phyloP scores from a whole-genome alignment of 2,329 filamentous ascomycete genomes.

The Pseudogymnoascus sp. region DNA sequence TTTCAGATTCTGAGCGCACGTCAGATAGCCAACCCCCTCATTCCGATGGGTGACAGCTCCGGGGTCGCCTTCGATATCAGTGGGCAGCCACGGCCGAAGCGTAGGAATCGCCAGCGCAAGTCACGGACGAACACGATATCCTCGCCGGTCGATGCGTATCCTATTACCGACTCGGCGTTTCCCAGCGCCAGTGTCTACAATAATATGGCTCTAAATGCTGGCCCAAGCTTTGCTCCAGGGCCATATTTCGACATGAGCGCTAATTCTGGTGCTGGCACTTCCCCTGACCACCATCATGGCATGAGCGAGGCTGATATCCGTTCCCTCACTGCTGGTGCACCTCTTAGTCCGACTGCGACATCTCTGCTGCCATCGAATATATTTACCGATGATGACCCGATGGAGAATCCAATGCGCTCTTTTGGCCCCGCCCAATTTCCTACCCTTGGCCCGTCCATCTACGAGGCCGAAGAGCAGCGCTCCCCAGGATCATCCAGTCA shows the following conservation, averaged over 20 bases:
- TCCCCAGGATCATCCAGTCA: slow-evolving; percentile 54
- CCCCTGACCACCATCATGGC: slow-evolving; percentile 30
- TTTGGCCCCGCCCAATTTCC: slow-evolving; percentile 27
- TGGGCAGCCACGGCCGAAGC: slow-evolving; percentile 28
- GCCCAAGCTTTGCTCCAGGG: slow-evolving; percentile 44
- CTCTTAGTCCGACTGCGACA: slow-evolving; percentile 70
- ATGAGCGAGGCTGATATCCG: slow-evolving; percentile 58
- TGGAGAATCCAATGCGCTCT: slow-evolving; percentile 22
- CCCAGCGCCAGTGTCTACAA: slow-evolving; percentile 35
- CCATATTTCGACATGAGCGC: slow-evolving; percentile 35
- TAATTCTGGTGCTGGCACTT: slow-evolving; percentile 24
- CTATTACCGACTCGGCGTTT: slow-evolving; percentile 29
- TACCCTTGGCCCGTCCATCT: slow-evolving; percentile 28
- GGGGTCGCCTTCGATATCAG: slow-evolving; percentile 28
- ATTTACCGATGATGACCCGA: slow-evolving; percentile 53
- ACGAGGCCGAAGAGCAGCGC: slow-evolving; percentile 42
- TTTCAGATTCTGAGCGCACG: slow-evolving; percentile 17
- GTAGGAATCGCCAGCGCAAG: slow-evolving; percentile 33
- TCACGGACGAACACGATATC: slow-evolving; percentile 32
- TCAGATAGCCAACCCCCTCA: slow-evolving; percentile 22
- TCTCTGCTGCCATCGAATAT: slow-evolving; percentile 64
- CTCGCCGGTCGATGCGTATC: slow-evolving; percentile 23
- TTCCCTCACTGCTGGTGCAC: slow-evolving; percentile 55
- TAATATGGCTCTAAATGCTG: slow-evolving; percentile 34
- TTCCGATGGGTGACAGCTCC: slow-evolving; percentile 28